phyloP scores from a whole-genome alignment of 495 filamentous ascomycete genomes.

The Penicillium malachiteum region DNA sequence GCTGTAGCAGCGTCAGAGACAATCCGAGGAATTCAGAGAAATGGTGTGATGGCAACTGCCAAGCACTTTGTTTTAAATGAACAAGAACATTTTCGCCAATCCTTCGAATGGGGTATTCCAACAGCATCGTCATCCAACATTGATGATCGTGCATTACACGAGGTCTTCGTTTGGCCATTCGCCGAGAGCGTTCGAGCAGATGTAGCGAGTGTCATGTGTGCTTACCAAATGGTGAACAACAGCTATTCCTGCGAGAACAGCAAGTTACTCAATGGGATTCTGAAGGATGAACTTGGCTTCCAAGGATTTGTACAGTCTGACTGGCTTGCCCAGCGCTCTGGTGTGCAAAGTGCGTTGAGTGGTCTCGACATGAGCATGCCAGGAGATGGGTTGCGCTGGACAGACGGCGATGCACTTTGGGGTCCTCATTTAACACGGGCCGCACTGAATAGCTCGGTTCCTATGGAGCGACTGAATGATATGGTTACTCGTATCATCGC shows the following conservation, averaged over 20 bases:
- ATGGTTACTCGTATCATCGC: constrained; percentile 93
- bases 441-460: constrained; percentile 79
- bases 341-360: constrained; percentile 74
- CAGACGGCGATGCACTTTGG: constrained; percentile 76
- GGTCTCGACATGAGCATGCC: constrained; percentile 97
- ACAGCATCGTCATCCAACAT: constrained; percentile 79
- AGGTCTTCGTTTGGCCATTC: constrained; percentile 90
- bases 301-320: constrained; percentile 93
- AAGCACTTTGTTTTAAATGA: constrained; percentile 86
- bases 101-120: constrained; percentile 70
- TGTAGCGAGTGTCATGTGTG: constrained; percentile 87
- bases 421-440: constrained; percentile 74
- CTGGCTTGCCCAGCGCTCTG: constrained; percentile 86
- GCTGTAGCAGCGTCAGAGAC: constrained; percentile 66
- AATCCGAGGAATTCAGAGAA: constrained; percentile 73
- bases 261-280: constrained; percentile 85
- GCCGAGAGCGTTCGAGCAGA: constrained; percentile 80
- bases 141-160: constrained; percentile 77
- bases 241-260: constrained; percentile 90
- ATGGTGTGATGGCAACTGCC: constrained; percentile 78
- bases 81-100: constrained; percentile 82
- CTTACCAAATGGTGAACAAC: constrained; percentile 88
- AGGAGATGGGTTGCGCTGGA: constrained; percentile 79
- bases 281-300: constrained; percentile 93
- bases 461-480: constrained; percentile 81